phyloP scores from a whole-genome alignment of 2,329 filamentous ascomycete species.

The Pseudocercospora crystallina region DNA sequence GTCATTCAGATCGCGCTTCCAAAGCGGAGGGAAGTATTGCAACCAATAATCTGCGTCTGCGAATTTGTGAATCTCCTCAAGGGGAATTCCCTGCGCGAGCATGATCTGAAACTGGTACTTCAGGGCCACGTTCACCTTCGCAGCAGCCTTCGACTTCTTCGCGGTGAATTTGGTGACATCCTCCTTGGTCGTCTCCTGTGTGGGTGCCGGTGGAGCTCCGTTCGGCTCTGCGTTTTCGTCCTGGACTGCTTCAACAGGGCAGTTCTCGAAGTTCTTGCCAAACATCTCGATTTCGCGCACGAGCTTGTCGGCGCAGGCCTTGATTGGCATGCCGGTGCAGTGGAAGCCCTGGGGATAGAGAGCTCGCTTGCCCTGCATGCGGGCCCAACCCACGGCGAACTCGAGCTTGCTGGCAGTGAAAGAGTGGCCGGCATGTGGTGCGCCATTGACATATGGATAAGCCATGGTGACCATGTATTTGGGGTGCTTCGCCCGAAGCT shows the following conservation, averaged over 20 bases:
- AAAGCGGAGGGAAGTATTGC: constrained; percentile 82
- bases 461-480: constrained; percentile 87
- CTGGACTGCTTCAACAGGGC: constrained; percentile 58
- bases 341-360: constrained; percentile 94
- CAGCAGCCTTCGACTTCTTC: constrained; percentile 87
- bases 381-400: constrained; percentile 80
- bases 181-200: constrained; percentile 65
- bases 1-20: constrained; percentile 74
- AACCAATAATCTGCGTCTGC: constrained; percentile 92
- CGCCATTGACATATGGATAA: constrained; percentile 83
- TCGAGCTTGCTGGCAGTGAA: constrained; percentile 93
- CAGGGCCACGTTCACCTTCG: constrained; percentile 79
- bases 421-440: constrained; percentile 79
- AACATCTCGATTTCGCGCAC: constrained; percentile 86
- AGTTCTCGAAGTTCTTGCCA: constrained; percentile 79
- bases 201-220: constrained; percentile 51
- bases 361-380: constrained; percentile 85
- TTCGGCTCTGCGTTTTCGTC: constrained; percentile 48
- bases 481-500: constrained; percentile 76
- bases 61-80: constrained; percentile 88
- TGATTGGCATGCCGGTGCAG: constrained; percentile 97
- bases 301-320: constrained; percentile 94
- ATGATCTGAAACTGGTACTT: constrained; percentile 98
- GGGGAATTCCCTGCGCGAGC: constrained; percentile 82
- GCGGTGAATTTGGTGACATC: constrained; percentile 89